These are phyloP conservation scores for Lolium rigidum DNA, from an alignment of 176 grass and related monocot genomes.

Conservation along the genomic window DNA sequence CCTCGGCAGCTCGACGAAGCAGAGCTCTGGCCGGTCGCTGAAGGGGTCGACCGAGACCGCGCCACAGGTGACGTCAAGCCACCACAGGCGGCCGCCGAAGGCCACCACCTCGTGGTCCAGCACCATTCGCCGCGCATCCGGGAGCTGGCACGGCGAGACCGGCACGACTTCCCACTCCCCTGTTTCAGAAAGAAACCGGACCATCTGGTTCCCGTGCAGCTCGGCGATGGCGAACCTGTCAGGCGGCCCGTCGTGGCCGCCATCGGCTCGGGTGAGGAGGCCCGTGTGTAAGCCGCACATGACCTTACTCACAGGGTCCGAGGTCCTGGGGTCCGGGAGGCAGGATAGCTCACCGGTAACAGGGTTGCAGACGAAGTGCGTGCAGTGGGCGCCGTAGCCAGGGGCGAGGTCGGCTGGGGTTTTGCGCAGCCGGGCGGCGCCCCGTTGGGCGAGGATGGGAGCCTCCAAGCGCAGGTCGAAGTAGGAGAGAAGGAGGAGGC, in stretches of 20 bases:
- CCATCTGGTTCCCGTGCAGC: conserved; percentile 13
- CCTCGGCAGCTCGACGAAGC: conserved; percentile 23
- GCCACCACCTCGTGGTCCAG: conserved; percentile 1
- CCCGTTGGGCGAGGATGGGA: no score
- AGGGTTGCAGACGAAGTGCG: no score
- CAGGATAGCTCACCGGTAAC: no score
- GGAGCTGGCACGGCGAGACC: conserved; percentile 10
- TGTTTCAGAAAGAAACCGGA: conserved; percentile 23
- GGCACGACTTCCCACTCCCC: conserved; percentile 25
- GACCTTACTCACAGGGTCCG: no score
- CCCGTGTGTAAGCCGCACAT: background rate
- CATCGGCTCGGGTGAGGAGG: conserved; percentile 2
- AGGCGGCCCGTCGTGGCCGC: background rate
- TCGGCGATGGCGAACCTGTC: conserved; percentile 7
- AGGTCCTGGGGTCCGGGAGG: no score
- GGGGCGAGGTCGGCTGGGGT: no score
- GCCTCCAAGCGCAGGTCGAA: no score
- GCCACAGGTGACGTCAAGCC: background rate
- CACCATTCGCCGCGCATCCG: background rate
- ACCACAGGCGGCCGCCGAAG: conserved; percentile 17
- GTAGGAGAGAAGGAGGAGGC: no score
- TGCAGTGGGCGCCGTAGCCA: no score
- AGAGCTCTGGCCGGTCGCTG: conserved; percentile 27
- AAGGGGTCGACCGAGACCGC: background rate
- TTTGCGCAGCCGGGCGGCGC: no score